Conservation (phyloP, 129 eudicot genomes). For the carrot (Daucus carota) region DH1_v3.0 NC_030381.2:33027001-33027500, state of each 20-base stretch:
- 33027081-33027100: slow-evolving; percentile 73
- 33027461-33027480: neutral
- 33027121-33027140: slow-evolving; percentile 62
- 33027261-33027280: slow-evolving; percentile 41
- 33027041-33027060: slow-evolving; percentile 72
- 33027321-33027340: neutral
- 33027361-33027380: neutral
- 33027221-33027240: slow-evolving; percentile 40
- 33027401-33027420: neutral
- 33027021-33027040: slow-evolving; percentile 74
- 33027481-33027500: neutral
- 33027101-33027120: slow-evolving; percentile 64
- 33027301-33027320: slow-evolving; percentile 12
- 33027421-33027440: neutral
- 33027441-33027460: neutral
- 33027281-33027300: slow-evolving; percentile 34
- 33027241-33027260: slow-evolving; percentile 37
- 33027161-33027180: slow-evolving; percentile 67
- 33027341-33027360: neutral
- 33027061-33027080: slow-evolving; percentile 81
- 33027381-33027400: neutral
- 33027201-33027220: slow-evolving; percentile 53
- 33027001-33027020: slow-evolving; percentile 65
- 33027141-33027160: slow-evolving; percentile 92
- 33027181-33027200: slow-evolving; percentile 75